phyloP scores from a whole-genome alignment of 371 early-diverging fungal genomes.

The Blakeslea trispora region DNA sequence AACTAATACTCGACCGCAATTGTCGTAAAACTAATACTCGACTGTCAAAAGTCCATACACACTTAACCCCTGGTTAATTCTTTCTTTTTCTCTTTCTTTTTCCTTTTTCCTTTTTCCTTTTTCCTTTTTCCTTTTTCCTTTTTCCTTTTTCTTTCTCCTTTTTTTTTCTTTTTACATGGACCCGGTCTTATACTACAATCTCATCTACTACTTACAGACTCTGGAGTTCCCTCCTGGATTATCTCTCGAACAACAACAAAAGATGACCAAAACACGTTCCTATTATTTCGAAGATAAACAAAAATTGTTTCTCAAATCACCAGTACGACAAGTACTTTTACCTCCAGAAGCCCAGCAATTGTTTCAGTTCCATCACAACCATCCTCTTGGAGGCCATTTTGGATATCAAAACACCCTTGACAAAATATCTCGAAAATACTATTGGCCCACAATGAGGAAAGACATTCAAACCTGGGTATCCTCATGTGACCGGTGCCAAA shows the following conservation, averaged over 20 bases:
- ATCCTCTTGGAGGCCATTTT: conserved; percentile 5
- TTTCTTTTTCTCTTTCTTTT: no score
- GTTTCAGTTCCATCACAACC: not conserved
- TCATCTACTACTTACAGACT: no score
- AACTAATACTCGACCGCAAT: not conserved
- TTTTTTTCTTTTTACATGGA: no score
- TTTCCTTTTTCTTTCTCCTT: no score
- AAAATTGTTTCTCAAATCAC: not conserved
- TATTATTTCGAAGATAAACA: not conserved
- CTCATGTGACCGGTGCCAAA: conserved; percentile 6
- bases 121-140: no score
- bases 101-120: no score
- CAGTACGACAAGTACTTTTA: not conserved
- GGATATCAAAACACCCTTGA: not conserved
- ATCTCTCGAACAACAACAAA: no score
- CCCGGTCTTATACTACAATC: no score
- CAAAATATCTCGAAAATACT: not conserved
- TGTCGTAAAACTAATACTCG: not conserved
- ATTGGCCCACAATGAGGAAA: not conserved
- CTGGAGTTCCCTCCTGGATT: no score
- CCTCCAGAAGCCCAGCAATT: not conserved
- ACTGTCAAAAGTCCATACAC: no score
- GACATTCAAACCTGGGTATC: not conserved
- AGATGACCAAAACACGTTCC: no score
- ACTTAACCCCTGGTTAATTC: no score